Base-by-base conservation (phyloP, 176 grass and related monocot genomes). In the Bromus sterilis region DNA sequence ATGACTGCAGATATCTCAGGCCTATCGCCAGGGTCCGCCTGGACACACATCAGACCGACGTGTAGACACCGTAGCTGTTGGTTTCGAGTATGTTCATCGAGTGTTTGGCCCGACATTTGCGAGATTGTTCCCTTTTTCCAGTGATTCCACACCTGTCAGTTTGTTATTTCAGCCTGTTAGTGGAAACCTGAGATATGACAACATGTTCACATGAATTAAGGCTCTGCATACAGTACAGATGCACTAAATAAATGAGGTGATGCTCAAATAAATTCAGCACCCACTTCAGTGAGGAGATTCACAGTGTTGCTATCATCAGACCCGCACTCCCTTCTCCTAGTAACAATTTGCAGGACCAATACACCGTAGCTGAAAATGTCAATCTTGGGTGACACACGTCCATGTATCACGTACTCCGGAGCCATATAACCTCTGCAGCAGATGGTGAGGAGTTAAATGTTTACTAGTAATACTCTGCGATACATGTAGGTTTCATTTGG, bases 341-440 rank as follows among this genome's bases (percentile, higher is more conserved):
- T 67, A 26, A 89, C 41, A 34, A 89, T 89, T 53, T 89, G 82
- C 14, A 89, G 79, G 35, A 89, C 42, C 20, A 89, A 24, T 7
- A 89, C 87, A 20, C 87, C 87, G 29, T 72, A 89, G 65, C 87
- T 89, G 14, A 85, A 89, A 33, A 89, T 68, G 60, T 89, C 82
- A n/a, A 78, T 71, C 66, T 81, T 89, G 8, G 87, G 76, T 23
- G 87, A 85, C 11, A 85, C 37, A 4, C 7, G 41, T 60, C 86
- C 86, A 4, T 66, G 39, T 37, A 80, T 14, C n/a, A n/a, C n/a
- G n/a, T n/a, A n/a, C n/a, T n/a, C n/a, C n/a, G n/a, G n/a, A n/a
- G n/a, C n/a, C n/a, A n/a, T n/a, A n/a, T n/a, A n/a, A n/a, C n/a
- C n/a, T n/a, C n/a, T n/a, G n/a, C n/a, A n/a, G n/a, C n/a, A n/a